These are phyloP conservation scores for Lecanicillium sp. DNA, from an alignment of 2,329 filamentous ascomycete genomes.

Conservation along the genomic window DNA sequence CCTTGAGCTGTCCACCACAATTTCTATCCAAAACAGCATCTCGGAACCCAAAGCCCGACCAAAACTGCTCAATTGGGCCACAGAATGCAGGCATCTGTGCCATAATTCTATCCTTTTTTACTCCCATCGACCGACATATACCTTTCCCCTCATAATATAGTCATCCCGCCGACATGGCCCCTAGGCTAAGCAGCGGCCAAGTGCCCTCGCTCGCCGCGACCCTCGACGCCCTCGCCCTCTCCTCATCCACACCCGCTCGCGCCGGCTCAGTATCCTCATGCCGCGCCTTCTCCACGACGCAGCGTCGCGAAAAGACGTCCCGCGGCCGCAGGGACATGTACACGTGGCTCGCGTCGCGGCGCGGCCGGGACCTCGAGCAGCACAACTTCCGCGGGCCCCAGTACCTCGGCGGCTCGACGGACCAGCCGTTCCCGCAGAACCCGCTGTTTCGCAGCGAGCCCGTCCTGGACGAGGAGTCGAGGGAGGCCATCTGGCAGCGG, in stretches of 20 bases:
- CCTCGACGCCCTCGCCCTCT: slow-evolving; percentile 22
- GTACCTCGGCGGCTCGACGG: slow-evolving; percentile 29
- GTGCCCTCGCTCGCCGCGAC: slow-evolving; percentile 20
- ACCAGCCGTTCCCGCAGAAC: slow-evolving; percentile 69
- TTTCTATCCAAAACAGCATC: background rate
- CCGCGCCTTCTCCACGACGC: slow-evolving; percentile 32
- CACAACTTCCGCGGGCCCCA: slow-evolving; percentile 18
- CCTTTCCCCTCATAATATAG: background rate
- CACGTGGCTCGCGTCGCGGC: slow-evolving; percentile 25
- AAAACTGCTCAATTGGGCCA: slow-evolving; percentile 6
- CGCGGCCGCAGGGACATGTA: slow-evolving; percentile 29
- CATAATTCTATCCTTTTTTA: background rate
- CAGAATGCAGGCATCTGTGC: background rate
- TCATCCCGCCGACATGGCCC: slow-evolving; percentile 19
- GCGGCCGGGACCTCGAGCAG: slow-evolving; percentile 17
- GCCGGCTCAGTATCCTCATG: slow-evolving; percentile 11
- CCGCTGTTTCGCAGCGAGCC: slow-evolving; percentile 59
- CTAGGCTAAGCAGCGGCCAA: slow-evolving; percentile 21
- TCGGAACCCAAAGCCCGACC: slow-evolving; percentile 7
- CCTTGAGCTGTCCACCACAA: background rate
- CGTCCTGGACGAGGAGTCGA: slow-evolving; percentile 65
- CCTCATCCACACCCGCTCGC: slow-evolving; percentile 11
- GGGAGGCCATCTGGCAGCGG: slow-evolving; percentile 65
- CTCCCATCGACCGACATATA: background rate
- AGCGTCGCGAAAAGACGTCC: slow-evolving; percentile 28